phyloP scores from a whole-genome alignment of 345 rosid species.

The Gossypium anomalum region DNA sequence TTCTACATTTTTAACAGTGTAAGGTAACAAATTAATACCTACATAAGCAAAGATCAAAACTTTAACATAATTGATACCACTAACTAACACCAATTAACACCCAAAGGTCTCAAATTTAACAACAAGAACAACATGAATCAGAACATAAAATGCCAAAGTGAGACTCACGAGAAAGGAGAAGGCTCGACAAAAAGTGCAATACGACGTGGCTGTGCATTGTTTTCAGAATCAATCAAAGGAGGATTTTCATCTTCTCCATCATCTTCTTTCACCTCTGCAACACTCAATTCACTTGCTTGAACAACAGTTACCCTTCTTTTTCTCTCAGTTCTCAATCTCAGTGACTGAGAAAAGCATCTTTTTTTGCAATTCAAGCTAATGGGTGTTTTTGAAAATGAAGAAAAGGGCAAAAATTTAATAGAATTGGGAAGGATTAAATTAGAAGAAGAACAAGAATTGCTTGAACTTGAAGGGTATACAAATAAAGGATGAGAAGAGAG shows the following conservation, averaged over 20 bases:
- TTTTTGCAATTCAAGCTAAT: slow-evolving; percentile 23
- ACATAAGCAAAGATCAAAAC: too few species aligned
- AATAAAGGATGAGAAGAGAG: slow-evolving; percentile 28
- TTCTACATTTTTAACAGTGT: too few species aligned
- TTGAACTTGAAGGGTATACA: slow-evolving; percentile 11
- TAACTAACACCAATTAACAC: too few species aligned
- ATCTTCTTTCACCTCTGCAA: slow-evolving; percentile 43
- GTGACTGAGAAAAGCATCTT: neutral
- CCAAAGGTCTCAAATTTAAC: neutral
- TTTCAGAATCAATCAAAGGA: slow-evolving; percentile 52
- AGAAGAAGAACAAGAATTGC: slow-evolving; percentile 16
- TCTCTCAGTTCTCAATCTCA: slow-evolving; percentile 1
- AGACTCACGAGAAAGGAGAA: slow-evolving; percentile 91
- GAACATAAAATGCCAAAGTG: neutral
- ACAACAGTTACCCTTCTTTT: slow-evolving; percentile 22
- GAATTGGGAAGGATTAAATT: slow-evolving; percentile 24
- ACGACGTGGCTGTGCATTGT: slow-evolving; percentile 60
- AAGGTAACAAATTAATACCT: too few species aligned
- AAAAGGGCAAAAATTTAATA: slow-evolving; percentile 19
- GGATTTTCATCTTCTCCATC: slow-evolving; percentile 44
- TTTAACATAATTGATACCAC: too few species aligned
- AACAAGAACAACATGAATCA: neutral
- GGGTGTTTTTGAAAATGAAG: slow-evolving; percentile 27
- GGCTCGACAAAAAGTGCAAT: slow-evolving; percentile 98
- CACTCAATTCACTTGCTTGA: slow-evolving; percentile 41